A percentile compares a stretch with the other conserved stretches of the same genome.
These are phyloP conservation scores for Podospora conica DNA, from an alignment of 495 filamentous ascomycete genomes.

Conservation along the genomic window DNA sequence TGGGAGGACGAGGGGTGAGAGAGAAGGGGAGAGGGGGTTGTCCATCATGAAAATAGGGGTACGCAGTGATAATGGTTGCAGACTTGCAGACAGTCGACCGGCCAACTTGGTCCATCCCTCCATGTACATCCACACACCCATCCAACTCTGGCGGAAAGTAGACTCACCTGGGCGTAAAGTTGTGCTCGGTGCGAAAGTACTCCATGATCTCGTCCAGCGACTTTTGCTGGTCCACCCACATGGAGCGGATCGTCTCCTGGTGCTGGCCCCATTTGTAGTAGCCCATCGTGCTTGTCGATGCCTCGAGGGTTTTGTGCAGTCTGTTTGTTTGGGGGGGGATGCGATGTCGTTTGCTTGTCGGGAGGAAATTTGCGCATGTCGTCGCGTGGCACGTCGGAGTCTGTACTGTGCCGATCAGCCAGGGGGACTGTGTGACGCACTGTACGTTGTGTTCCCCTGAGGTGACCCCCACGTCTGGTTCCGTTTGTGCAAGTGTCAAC, in stretches of 20 bases:
- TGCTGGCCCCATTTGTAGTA: slow-evolving; percentile 72
- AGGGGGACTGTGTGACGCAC: background rate
- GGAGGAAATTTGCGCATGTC: background rate
- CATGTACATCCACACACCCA: background rate
- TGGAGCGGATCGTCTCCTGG: slow-evolving; percentile 57
- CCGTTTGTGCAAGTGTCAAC: too few relatives aligned
- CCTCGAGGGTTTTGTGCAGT: background rate
- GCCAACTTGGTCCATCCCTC: background rate
- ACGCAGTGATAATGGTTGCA: too few relatives aligned
- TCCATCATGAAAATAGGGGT: background rate
- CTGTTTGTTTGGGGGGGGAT: background rate
- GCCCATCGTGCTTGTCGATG: slow-evolving; percentile 52
- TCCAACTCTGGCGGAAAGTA: slow-evolving; percentile 1
- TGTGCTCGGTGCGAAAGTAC: slow-evolving; percentile 52
- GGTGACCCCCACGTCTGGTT: too few relatives aligned
- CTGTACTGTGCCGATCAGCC: background rate
- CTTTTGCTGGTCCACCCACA: slow-evolving; percentile 69
- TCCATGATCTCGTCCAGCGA: slow-evolving; percentile 63
- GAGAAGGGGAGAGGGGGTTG: slow-evolving; percentile 1
- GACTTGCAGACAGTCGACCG: too few relatives aligned
- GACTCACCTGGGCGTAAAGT: slow-evolving; percentile 59
- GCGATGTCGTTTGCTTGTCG: background rate
- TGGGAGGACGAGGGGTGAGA: slow-evolving; percentile 3
- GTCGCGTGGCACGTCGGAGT: background rate
- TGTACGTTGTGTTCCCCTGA: too few relatives aligned